Conservation (phyloP, 1,284 basidiomycete genomes). For the Ceratobasidium sp. region DNA sequence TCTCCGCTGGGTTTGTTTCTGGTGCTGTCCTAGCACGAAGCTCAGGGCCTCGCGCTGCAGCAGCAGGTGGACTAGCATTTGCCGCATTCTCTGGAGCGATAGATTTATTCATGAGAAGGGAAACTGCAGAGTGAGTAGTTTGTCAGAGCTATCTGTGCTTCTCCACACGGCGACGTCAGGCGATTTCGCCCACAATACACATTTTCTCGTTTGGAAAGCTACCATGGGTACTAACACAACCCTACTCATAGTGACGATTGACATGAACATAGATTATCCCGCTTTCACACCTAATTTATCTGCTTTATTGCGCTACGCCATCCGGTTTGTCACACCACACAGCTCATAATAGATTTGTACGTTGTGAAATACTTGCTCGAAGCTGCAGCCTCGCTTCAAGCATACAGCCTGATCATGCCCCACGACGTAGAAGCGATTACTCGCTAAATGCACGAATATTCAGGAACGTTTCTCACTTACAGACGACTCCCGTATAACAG, state of each 20-base stretch:
- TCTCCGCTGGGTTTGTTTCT: slow-evolving; percentile 60
- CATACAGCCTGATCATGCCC: not conserved
- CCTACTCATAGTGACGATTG: not conserved
- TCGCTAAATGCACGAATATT: no score
- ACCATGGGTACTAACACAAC: not conserved
- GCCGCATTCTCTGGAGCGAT: slow-evolving; percentile 91
- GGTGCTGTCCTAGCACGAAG: slow-evolving; percentile 77
- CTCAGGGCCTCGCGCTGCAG: slow-evolving; percentile 82
- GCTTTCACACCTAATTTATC: slow-evolving; percentile 10
- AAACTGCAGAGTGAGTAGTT: slow-evolving; percentile 79
- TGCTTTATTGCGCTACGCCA: slow-evolving; percentile 12
- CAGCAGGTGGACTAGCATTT: slow-evolving; percentile 88
- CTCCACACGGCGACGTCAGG: no score
- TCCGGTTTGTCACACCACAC: slow-evolving; percentile 1
- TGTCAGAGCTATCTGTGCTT: no score
- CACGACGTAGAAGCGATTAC: no score
- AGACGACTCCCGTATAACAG: no score
- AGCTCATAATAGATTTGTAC: not conserved
- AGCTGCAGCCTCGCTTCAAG: not conserved
- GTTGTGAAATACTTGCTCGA: not conserved
- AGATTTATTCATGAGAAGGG: slow-evolving; percentile 85
- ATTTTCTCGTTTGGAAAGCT: not conserved
- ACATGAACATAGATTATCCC: not conserved
- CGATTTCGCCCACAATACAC: no score
- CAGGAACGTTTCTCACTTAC: no score